Evolutionary conservation across 495 filamentous ascomycete species (phyloP), one percentile per base, ranked within the genome.

Genomic region (Penicillium pulvis): DNA sequence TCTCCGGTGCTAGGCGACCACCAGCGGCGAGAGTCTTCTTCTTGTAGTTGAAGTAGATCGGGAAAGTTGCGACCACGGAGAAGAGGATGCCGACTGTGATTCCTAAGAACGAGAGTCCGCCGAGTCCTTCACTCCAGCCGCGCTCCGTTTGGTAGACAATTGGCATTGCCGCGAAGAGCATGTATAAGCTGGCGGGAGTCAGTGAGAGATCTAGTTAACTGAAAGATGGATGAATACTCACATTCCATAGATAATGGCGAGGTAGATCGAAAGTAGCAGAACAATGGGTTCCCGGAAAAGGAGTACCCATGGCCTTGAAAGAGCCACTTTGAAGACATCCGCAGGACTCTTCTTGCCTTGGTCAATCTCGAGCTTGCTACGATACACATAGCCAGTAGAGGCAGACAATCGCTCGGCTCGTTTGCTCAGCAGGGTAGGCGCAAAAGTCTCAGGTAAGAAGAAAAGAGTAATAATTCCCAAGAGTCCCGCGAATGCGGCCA

Each of bases 151-250:
- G 62, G 64, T 81, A 90, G 12, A 89, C 77, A 24, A 63, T 57
- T 8, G 84, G 79, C 66, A 88, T 81, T 17, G 86, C 87, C 2
- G 84, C 85, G 72, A 89, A 87, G 41, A 90, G 76, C 9, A 91
- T 75, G 67, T 90, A 91, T 0, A 90, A 70, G 23, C 86, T 81
- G 19, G 0, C 35, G 19, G 19, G 11, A 49, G 46, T 19, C 7
- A 36, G 3, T 52, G n/a, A 45, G 20, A 23, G 16, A 12, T 17
- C 10, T n/a, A n/a, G 46, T 41, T 7, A 12, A 17, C 1, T 12
- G 16, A 0, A 41, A n/a, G 0, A 6, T 11, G 16, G 4, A 12
- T 4, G 39, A 10, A 28, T 12, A 58, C 56, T 28, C 12, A 58
- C 56, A 58, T 48, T 19, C 85, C 83, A 62, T 87, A 89, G 17